These are phyloP conservation scores for Calonectria hongkongensis DNA, from an alignment of 2,329 filamentous ascomycete genomes.

Conservation along the genomic window DNA sequence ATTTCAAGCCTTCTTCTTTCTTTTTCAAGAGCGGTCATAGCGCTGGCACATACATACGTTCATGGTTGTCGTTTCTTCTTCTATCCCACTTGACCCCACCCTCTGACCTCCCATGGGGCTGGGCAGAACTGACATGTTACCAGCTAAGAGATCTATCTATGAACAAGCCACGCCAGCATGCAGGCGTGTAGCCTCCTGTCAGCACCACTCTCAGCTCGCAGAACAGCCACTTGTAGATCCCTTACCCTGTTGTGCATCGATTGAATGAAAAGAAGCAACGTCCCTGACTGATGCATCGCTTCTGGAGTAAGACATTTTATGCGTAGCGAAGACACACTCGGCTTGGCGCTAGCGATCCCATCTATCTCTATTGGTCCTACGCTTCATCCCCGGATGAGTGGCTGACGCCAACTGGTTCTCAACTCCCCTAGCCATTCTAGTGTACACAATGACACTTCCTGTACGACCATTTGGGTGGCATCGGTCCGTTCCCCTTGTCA, in stretches of 20 bases:
- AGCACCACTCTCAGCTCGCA: background rate
- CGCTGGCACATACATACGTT: background rate
- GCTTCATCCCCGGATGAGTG: background rate
- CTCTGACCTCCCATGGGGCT: background rate
- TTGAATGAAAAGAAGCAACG: slow-evolving; percentile 8
- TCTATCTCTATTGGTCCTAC: background rate
- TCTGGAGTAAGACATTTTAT: background rate
- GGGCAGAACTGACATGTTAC: background rate
- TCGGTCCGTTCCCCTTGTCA: slow-evolving; percentile 13
- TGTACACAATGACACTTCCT: background rate
- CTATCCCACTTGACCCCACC: background rate
- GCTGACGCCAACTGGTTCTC: background rate
- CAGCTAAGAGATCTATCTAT: no score
- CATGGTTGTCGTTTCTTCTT: background rate
- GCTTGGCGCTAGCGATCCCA: no score
- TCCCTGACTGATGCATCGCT: background rate
- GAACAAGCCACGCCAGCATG: background rate
- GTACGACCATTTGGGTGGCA: background rate
- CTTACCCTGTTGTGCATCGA: background rate
- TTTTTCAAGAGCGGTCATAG: background rate
- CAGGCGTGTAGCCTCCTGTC: background rate
- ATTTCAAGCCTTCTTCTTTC: background rate
- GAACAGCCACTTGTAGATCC: slow-evolving; percentile 4
- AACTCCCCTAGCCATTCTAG: background rate
- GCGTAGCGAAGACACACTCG: background rate